Conservation (phyloP, 495 filamentous ascomycete species). For the Talaromyces nanjingensis region DNA sequence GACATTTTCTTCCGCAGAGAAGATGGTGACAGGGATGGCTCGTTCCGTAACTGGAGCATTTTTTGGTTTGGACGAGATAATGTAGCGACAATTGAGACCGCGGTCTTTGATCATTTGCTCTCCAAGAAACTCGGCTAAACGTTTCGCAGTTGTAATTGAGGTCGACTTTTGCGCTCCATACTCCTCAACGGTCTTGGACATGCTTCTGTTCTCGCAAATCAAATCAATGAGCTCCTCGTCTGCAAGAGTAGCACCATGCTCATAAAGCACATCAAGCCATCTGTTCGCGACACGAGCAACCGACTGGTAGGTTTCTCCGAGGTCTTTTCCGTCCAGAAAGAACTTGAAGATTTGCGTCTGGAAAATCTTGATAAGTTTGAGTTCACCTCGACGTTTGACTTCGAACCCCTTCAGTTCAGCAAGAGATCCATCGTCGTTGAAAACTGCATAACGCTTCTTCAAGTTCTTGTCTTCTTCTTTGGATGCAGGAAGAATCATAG, state of each 20-base stretch:
- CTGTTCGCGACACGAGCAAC: conserved; percentile 94
- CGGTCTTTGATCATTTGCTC: conserved; percentile 99
- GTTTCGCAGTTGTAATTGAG: conserved; percentile 95
- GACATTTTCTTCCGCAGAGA: conserved; percentile 81
- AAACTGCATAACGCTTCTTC: conserved; percentile 98
- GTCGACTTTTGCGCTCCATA: conserved; percentile 95
- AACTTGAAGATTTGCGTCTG: conserved; percentile 99
- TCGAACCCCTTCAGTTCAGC: conserved; percentile 99
- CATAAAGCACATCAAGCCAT: conserved; percentile 92
- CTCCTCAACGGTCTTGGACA: conserved; percentile 93
- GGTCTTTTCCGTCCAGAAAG: conserved; percentile 83
- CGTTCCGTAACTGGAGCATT: conserved; percentile 90
- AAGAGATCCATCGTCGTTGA: conserved; percentile 93
- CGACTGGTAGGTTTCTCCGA: conserved; percentile 81
- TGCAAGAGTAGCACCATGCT: conserved; percentile 76
- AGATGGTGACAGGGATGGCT: conserved; percentile 93
- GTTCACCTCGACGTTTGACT: conserved; percentile 93
- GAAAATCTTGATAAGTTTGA: conserved; percentile 99
- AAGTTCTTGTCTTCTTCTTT: conserved; percentile 99
- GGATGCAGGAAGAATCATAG: conserved; percentile 95
- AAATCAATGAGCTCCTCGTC: conserved; percentile 98
- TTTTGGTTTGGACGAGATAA: conserved; percentile 83
- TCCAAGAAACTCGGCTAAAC: conserved; percentile 90
- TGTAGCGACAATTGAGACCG: conserved; percentile 97
- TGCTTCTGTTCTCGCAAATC: conserved; percentile 97